Evolutionary conservation across 352 stramenopile genomes (phyloP).

Genomic region (Globisporangium apiculatum): DNA sequence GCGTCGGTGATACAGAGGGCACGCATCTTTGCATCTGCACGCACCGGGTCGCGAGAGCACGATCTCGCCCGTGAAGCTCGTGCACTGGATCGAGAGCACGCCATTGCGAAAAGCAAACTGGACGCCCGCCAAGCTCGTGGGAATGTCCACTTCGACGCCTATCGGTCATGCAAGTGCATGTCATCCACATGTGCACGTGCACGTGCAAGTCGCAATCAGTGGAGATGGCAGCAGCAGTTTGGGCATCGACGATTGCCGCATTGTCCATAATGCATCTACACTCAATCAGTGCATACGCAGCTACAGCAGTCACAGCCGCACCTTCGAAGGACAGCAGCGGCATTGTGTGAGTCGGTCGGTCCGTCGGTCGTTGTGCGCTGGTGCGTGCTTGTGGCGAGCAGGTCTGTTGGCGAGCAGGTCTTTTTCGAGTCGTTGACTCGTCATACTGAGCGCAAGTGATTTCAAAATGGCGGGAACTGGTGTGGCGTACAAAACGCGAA

Average conservation of each 20-base stretch:
- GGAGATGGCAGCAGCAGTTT: neutral
- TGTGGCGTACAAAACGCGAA: no score
- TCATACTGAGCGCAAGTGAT: no score
- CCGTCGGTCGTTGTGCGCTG: neutral
- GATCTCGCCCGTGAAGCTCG: constrained; percentile 64
- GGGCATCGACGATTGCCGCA: no score
- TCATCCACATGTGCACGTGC: neutral
- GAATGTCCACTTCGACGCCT: constrained; percentile 73
- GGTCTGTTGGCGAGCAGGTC: no score
- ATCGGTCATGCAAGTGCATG: neutral
- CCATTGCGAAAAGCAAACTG: constrained; percentile 58
- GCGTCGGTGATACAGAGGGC: neutral
- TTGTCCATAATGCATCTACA: no score
- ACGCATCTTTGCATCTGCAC: neutral
- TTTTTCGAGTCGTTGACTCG: no score
- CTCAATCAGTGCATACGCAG: no score
- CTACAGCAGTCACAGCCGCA: neutral
- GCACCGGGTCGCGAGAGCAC: constrained; percentile 47
- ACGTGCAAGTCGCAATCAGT: neutral
- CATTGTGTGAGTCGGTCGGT: constrained; percentile 20
- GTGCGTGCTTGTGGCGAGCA: no score
- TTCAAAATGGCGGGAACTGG: no score
- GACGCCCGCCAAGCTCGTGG: constrained; percentile 44
- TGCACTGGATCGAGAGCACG: constrained; percentile 59
- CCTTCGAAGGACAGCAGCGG: constrained; percentile 71